These are phyloP conservation scores for Ophiostoma sp. DNA, from an alignment of 2,329 filamentous ascomycete genomes.

Conservation along the genomic window DNA sequence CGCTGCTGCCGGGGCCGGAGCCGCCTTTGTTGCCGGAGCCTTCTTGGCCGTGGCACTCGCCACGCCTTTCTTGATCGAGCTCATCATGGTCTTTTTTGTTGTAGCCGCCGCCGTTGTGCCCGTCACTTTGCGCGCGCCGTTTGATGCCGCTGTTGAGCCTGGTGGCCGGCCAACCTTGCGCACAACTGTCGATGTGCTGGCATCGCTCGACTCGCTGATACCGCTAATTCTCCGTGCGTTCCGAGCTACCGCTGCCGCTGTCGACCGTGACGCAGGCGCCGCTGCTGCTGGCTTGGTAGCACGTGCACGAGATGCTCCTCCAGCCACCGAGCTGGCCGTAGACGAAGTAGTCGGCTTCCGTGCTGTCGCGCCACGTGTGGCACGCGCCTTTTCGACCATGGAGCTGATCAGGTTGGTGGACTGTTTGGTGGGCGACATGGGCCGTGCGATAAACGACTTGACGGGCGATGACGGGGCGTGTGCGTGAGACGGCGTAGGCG, in stretches of 20 bases:
- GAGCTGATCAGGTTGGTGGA: constrained; percentile 45
- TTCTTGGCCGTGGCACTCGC: constrained; percentile 47
- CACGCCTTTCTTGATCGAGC: constrained; percentile 50
- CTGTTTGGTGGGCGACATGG: constrained; percentile 59
- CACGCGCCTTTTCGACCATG: constrained; percentile 58
- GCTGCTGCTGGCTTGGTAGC: constrained; percentile 32
- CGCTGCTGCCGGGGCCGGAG: constrained; percentile 29
- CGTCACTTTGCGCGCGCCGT: constrained; percentile 2
- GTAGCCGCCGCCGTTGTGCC: constrained; percentile 34
- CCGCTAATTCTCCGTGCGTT: constrained; percentile 52
- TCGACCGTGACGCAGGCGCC: constrained; percentile 30
- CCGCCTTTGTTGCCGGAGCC: constrained; percentile 37
- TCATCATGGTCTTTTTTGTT: constrained; percentile 51
- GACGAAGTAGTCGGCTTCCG: constrained; percentile 45
- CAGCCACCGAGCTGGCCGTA: constrained; percentile 38
- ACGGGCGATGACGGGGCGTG: constrained; percentile 44
- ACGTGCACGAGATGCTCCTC: constrained; percentile 32
- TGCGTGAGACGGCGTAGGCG: constrained; percentile 24
- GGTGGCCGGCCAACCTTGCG: constrained; percentile 42
- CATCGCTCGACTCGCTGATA: constrained; percentile 59
- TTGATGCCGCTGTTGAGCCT: constrained; percentile 4
- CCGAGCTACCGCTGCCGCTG: constrained; percentile 33
- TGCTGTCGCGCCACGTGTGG: constrained; percentile 43
- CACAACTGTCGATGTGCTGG: constrained; percentile 60
- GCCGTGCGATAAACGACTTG: constrained; percentile 54